phyloP scores from a whole-genome alignment of 148 eudicot genomes.

The Vaccinium macrocarpon region DNA sequence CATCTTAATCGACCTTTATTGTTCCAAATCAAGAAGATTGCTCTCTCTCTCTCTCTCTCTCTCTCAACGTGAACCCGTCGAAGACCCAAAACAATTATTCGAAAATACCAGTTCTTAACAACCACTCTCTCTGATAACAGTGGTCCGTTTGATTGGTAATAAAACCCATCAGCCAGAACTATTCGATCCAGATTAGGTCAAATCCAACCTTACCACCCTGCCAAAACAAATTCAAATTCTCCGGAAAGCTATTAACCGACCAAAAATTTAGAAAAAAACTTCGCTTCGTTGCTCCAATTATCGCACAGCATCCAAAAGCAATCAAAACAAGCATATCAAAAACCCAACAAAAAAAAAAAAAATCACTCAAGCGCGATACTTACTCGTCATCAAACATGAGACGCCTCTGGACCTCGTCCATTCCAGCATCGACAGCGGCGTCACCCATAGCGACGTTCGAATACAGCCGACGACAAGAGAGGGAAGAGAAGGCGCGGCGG shows the following conservation, averaged over 20 bases:
- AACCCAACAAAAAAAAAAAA: not conserved
- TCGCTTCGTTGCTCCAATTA: not conserved
- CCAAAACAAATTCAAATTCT: not conserved
- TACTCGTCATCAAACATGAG: conserved; percentile 93
- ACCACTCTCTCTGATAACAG: not conserved
- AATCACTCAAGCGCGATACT: conserved; percentile 8
- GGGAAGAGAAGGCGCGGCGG: not conserved
- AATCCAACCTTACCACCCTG: not conserved
- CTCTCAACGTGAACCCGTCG: not conserved
- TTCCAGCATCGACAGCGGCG: conserved; percentile 43
- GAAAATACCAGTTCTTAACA: not conserved
- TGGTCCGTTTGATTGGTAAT: not conserved
- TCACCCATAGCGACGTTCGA: conserved; percentile 36
- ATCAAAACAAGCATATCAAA: not conserved
- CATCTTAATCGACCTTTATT: not conserved
- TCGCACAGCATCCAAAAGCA: not conserved
- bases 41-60: no score
- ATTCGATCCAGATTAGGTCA: not conserved
- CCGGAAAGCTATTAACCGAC: not conserved
- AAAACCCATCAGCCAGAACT: not conserved
- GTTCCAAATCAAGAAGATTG: not conserved
- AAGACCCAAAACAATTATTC: not conserved
- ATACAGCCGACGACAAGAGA: conserved; percentile 20
- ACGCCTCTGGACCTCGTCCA: conserved; percentile 86
- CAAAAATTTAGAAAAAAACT: not conserved